phyloP scores from a whole-genome alignment of 2,329 filamentous ascomycete genomes.

The Knoxdaviesia capensis region DNA sequence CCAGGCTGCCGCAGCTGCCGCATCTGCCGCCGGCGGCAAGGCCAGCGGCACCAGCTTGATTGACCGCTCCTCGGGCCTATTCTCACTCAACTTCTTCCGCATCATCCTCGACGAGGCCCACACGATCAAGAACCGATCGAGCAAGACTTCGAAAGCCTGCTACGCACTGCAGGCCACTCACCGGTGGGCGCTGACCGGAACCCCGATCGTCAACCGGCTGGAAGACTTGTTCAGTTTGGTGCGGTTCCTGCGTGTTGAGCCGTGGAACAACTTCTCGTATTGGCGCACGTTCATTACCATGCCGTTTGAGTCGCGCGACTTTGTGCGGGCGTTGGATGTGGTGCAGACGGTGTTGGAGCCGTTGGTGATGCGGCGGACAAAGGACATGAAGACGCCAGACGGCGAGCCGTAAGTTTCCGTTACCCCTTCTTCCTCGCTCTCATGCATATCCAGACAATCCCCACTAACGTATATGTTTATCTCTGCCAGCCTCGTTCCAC shows the following conservation, averaged over 20 bases:
- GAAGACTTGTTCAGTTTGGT: slow-evolving; percentile 91
- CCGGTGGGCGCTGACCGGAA: slow-evolving; percentile 86
- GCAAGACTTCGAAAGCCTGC: slow-evolving; percentile 88
- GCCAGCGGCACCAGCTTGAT: slow-evolving; percentile 31
- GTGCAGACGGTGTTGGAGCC: slow-evolving; percentile 94
- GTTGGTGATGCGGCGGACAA: slow-evolving; percentile 83
- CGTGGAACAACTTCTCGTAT: slow-evolving; percentile 97
- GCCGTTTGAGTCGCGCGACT: slow-evolving; percentile 90
- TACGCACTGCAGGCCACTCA: slow-evolving; percentile 74
- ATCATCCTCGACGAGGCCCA: slow-evolving; percentile 93
- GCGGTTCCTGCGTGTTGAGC: slow-evolving; percentile 80
- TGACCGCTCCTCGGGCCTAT: slow-evolving; percentile 52
- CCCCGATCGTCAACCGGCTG: slow-evolving; percentile 87
- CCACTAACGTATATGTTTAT: background rate
- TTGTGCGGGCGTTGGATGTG: slow-evolving; percentile 80
- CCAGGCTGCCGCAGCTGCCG: slow-evolving; percentile 1
- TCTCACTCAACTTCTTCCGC: slow-evolving; percentile 85
- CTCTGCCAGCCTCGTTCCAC: slow-evolving; percentile 39
- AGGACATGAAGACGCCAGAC: slow-evolving; percentile 91
- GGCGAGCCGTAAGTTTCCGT: slow-evolving; percentile 27
- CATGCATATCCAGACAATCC: background rate
- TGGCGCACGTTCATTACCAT: slow-evolving; percentile 98
- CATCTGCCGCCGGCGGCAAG: too few species aligned
- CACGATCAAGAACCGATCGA: slow-evolving; percentile 73
- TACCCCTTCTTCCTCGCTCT: background rate